Evolutionary conservation across 345 rosid species (phyloP), one percentile per base, ranked within the genome.

Genomic region (Cardamine resedifolia): DNA sequence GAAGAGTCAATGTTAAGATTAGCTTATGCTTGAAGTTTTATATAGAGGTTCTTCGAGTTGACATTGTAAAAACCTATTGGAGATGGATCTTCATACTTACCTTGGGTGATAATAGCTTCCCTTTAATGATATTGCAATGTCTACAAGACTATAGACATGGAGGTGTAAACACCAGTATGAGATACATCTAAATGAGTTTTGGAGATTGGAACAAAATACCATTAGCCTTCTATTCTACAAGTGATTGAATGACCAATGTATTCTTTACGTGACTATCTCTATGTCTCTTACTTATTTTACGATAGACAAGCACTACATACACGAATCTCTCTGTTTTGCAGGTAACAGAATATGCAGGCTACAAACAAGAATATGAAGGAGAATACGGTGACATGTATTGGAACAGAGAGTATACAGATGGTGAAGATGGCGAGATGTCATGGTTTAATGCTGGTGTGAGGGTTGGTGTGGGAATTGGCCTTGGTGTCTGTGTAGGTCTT

Each of bases 401-500:
- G 96, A 78, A 84, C 78, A 78, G 89, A 72, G 90, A 85, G 74
- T 86, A 78, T 66, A 68, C 83, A 63, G 96, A 88, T 10, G 78
- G 82, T 8, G 98, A 88, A 81, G 95, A 91, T 48, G 96, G 98
- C 1, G 96, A 91, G 74, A 87, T 94, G 56, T 87, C 96, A 1
- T 95, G 96, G 99, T 91, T 95, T 74, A 95, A 90, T 65, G 96
- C 99, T 0, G 99, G 99, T 36, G 97, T 94, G 27, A 81, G 97
- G 48, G 98, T 91, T 70, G 97, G 98, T 23, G 97, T 94, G 14
- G 98, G 99, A 26, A 90, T 95, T 30, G 97, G 99, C 18, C 99
- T 94, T 16, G 96, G 99, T 45, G 83, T 91, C 67, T 95, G 96
- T 63, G 81, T 95, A 39, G 97, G 97, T 58, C 26, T 91, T 4